Evolutionary conservation across 495 filamentous ascomycete genomes (phyloP).

Genomic region (Aspergillus leporis): DNA sequence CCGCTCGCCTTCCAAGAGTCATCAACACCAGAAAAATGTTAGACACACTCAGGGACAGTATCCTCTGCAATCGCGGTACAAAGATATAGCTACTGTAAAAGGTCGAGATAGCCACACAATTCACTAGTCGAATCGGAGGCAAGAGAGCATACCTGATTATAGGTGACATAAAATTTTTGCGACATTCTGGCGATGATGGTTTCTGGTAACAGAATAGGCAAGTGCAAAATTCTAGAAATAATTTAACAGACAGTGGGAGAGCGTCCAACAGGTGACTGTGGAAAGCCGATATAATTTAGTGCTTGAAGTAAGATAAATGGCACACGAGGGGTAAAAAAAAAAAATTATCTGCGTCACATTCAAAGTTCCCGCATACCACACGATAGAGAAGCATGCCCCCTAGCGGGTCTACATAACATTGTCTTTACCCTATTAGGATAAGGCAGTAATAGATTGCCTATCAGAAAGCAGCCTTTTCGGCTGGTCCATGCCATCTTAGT

Average conservation of each 20-base stretch:
- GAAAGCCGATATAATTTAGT: not conserved
- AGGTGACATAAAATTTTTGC: constrained; percentile 90
- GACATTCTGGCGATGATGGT: constrained; percentile 60
- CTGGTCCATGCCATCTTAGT: not conserved
- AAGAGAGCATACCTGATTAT: constrained; percentile 76
- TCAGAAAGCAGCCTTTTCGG: not conserved
- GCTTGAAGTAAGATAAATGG: constrained; percentile 1
- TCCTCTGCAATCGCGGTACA: not conserved
- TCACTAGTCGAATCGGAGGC: constrained; percentile 5
- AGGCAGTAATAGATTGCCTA: not conserved
- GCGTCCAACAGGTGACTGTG: constrained; percentile 2
- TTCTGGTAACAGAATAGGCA: constrained; percentile 4
- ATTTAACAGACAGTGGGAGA: constrained; percentile 8
- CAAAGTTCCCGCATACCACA: constrained; percentile 8
- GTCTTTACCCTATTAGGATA: not conserved
- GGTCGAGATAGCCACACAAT: not conserved
- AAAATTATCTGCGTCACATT: constrained; percentile 22
- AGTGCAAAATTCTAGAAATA: constrained; percentile 3
- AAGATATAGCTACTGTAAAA: not conserved
- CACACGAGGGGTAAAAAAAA: constrained; percentile 24
- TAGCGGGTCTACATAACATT: not conserved
- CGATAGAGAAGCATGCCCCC: not conserved
- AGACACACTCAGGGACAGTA: not conserved
- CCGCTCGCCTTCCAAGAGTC: not conserved
- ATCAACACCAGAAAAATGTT: not conserved